Conservation (phyloP, 2,329 filamentous ascomycete species). For the Penicillium sp. region DNA sequence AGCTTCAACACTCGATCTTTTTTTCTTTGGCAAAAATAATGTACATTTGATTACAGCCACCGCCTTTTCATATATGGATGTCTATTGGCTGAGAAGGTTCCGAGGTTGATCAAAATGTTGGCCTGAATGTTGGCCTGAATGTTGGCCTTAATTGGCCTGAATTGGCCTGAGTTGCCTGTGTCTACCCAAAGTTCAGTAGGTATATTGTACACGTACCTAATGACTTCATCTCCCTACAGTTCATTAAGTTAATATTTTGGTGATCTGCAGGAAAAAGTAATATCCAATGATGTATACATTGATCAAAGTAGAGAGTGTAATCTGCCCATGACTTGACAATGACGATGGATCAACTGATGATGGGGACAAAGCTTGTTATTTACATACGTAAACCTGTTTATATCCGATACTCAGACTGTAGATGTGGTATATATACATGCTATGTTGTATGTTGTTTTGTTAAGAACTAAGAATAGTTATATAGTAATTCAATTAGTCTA, state of each 20-base stretch:
- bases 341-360: neutral
- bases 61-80: neutral
- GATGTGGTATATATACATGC: neutral
- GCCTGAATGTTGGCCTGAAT: conserved; percentile 1
- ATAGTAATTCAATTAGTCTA: neutral
- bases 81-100: neutral
- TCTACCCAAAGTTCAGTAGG: neutral
- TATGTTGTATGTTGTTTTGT: neutral
- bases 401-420: neutral
- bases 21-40: conserved; percentile 1
- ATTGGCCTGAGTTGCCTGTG: neutral
- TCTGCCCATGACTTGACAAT: neutral
- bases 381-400: neutral
- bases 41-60: conserved; percentile 3
- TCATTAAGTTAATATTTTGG: neutral
- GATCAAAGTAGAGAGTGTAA: neutral
- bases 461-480: neutral
- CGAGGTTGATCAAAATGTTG: neutral
- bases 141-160: neutral
- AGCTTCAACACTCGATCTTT: neutral
- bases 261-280: neutral
- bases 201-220: neutral
- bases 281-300: neutral
- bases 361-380: neutral
- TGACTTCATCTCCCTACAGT: neutral